Conservation (phyloP, 1,284 basidiomycete genomes). For the Papiliotrema fonsecae region DNA sequence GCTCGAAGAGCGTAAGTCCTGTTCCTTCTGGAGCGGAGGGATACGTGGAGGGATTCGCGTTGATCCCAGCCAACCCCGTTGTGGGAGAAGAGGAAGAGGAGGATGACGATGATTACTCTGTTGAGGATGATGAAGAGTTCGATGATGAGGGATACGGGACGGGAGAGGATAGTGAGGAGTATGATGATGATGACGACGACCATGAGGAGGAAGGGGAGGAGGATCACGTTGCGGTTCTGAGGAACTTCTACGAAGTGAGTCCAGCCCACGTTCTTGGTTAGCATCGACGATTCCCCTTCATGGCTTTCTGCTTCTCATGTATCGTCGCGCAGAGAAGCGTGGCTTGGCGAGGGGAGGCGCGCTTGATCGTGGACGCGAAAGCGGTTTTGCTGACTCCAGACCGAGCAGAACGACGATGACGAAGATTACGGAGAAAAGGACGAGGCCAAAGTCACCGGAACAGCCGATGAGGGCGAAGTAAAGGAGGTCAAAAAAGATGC, state of each 20-base stretch:
- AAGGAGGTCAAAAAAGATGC: background rate
- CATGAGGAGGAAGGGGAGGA: constrained; percentile 5
- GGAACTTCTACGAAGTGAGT: constrained; percentile 7
- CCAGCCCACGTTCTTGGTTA: no score
- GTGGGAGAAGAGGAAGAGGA: constrained; percentile 1
- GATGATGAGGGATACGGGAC: background rate
- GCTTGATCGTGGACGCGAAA: no score
- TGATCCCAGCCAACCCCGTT: background rate
- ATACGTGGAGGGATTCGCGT: background rate
- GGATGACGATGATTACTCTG: constrained; percentile 4
- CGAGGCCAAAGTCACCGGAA: background rate
- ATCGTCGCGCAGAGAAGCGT: no score
- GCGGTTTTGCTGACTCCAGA: background rate
- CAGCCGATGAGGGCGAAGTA: background rate
- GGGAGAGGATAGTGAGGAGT: constrained; percentile 4
- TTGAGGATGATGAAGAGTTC: constrained; percentile 4
- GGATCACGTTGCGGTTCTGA: constrained; percentile 1
- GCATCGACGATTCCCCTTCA: no score
- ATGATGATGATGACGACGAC: constrained; percentile 2
- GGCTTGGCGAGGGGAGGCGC: no score
- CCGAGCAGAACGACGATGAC: constrained; percentile 12
- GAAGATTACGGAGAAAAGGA: constrained; percentile 4
- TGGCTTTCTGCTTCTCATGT: no score
- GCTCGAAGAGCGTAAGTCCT: background rate
- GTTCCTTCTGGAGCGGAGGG: background rate